These are phyloP conservation scores for Oryza glaberrima DNA, from an alignment of 176 grass and related monocot genomes.

Conservation along the genomic window DNA sequence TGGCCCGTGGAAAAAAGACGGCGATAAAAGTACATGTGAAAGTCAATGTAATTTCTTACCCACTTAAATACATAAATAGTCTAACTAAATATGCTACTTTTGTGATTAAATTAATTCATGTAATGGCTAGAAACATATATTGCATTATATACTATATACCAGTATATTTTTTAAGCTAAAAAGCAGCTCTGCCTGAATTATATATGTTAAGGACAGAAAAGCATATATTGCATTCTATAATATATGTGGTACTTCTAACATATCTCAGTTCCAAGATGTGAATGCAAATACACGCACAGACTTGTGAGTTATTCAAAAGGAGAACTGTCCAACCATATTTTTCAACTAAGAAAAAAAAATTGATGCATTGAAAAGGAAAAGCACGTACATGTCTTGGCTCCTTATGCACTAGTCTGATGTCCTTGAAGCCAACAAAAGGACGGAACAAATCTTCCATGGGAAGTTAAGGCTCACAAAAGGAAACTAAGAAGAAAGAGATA, in stretches of 20 bases:
- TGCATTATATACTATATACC: not conserved
- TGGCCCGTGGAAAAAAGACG: not conserved
- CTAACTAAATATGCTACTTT: not conserved
- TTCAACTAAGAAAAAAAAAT: constrained; percentile 11
- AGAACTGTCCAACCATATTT: not conserved
- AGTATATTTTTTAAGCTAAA: too few relatives aligned
- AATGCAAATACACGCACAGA: not conserved
- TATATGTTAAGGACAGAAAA: not conserved
- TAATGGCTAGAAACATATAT: not conserved
- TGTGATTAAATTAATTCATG: constrained; percentile 10
- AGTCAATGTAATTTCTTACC: not conserved
- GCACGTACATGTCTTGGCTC: constrained; percentile 64
- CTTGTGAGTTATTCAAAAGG: constrained; percentile 21
- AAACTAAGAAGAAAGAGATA: constrained; percentile 28
- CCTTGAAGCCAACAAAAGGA: constrained; percentile 75
- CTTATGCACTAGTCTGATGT: constrained; percentile 74
- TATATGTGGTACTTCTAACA: not conserved
- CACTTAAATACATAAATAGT: not conserved
- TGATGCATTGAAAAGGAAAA: constrained; percentile 19
- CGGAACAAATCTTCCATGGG: constrained; percentile 72
- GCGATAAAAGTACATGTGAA: not conserved
- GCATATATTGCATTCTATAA: not conserved
- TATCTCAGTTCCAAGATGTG: not conserved
- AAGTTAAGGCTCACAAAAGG: constrained; percentile 54
- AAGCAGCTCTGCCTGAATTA: too few relatives aligned